Percentiles rank a stretch among this genome's conserved stretches.
Evolutionary conservation across 106 monocot species (phyloP).

Genomic region (Phalaenopsis aphrodite): DNA sequence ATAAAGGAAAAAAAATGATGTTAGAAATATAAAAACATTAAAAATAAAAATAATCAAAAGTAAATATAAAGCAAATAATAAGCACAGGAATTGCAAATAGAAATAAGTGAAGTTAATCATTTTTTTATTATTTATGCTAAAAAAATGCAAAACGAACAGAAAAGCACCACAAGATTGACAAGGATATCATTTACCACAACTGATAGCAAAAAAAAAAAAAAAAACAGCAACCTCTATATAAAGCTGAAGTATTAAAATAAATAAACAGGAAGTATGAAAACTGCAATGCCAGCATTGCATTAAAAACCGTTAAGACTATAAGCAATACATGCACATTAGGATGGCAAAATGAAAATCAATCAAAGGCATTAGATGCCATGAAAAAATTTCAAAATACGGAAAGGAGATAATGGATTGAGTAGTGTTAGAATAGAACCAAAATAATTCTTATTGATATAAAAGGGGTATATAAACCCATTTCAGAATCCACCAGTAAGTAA

Average conservation of each 20-base stretch:
- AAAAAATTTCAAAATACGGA: neutral
- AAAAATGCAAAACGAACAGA: neutral
- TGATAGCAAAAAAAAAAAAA: conserved; percentile 1
- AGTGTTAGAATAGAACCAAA: too few relatives aligned
- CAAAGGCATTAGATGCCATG: neutral
- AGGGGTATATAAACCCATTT: too few relatives aligned
- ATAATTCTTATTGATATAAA: too few relatives aligned
- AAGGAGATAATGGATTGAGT: neutral
- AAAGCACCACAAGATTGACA: neutral
- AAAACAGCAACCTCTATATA: neutral
- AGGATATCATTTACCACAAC: neutral
- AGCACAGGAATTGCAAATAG: too few relatives aligned
- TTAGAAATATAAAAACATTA: neutral
- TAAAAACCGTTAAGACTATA: neutral
- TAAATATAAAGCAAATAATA: too few relatives aligned
- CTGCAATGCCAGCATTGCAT: neutral
- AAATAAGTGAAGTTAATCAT: too few relatives aligned
- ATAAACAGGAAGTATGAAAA: neutral
- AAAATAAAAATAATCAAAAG: neutral
- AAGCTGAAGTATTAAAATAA: neutral
- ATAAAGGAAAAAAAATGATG: neutral
- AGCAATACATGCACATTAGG: neutral
- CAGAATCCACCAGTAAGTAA: too few relatives aligned
- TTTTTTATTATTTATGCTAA: neutral
- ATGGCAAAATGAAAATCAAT: neutral